Conservation (phyloP, 345 rosid genomes). For the Lepidium aucheri region DNA sequence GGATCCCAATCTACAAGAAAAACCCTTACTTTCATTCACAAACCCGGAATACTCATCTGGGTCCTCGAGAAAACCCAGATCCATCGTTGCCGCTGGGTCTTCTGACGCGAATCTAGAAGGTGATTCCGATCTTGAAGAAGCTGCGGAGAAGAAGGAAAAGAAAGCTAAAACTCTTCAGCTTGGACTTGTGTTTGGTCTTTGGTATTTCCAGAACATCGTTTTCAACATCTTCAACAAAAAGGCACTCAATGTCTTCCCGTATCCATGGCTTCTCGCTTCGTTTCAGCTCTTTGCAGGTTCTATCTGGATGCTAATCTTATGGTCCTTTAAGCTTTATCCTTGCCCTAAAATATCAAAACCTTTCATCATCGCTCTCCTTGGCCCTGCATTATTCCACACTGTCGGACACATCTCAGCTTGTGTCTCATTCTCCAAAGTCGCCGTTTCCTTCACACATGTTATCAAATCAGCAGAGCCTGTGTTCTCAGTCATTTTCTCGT, state of each 20-base stretch:
- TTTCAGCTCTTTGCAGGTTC: conserved; percentile 91
- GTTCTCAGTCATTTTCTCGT: conserved; percentile 89
- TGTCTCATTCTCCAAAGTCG: conserved; percentile 95
- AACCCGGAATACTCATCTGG: conserved; percentile 13
- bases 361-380: conserved; percentile 80
- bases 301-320: conserved; percentile 53
- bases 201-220: conserved; percentile 91
- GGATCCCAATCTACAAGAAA: conserved; percentile 18
- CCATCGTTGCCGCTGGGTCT: conserved; percentile 30
- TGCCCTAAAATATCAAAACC: conserved; percentile 58
- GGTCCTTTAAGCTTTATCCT: conserved; percentile 79
- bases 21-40: conserved; percentile 12
- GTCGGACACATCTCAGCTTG: conserved; percentile 95
- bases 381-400: conserved; percentile 94
- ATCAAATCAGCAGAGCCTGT: conserved; percentile 96
- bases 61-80: conserved; percentile 30
- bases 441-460: conserved; percentile 95
- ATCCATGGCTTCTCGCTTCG: conserved; percentile 95
- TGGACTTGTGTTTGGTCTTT: conserved; percentile 66
- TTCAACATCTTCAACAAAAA: conserved; percentile 94
- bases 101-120: conserved; percentile 43
- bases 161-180: conserved; percentile 55
- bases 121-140: conserved; percentile 9
- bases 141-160: conserved; percentile 3
- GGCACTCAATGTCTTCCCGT: conserved; percentile 78